Evolutionary conservation across 1,139 yeast species (phyloP), one percentile per base, ranked within the genome.

Genomic region (Petasospora rhodanensis): DNA sequence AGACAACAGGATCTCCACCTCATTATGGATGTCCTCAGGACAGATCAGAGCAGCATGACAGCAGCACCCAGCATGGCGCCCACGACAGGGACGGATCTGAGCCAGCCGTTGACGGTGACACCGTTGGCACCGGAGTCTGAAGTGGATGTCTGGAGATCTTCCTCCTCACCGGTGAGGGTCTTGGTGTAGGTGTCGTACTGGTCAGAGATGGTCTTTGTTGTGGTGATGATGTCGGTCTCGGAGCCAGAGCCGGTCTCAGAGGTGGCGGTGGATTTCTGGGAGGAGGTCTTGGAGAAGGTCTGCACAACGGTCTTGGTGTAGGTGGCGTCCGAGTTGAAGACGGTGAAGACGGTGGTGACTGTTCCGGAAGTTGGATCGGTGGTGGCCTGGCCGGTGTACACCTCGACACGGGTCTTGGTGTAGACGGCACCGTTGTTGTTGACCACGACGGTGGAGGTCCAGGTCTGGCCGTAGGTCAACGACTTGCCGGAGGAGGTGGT

Each of bases 331-430:
- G 28, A 24, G 28, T 24, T 24, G 16, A 12, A 14, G 13, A 29
- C 15, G 16, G 32, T 29, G 28, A 29, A 29, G 21, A 29, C 32
- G 16, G 32, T 29, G 6, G 32, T 29, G 18, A 10, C 26, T 11
- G 32, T 29, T 14, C 32, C 32, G 10, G 32, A 29, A 11, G 32
- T 29, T 24, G 32, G 32, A 8, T 18, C 18, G 16, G 32, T 29
- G 5, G 20, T 13, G 16, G 33, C 26, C 26, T 30, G 33, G 6
- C 32, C 32, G 16, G 32, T 29, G 32, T 29, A 29, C 11, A 28
- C 31, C 11, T 28, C 31, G 16, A 24, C 27, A 18, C 32, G 24
- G 28, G 33, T 30, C 25, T 30, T 30, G 21, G 20, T 8, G 29
- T 18, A 30, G 19, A 20, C 24, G n/a, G 7, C 14, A 24, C 33